Base-by-base conservation (phyloP, 305 asterid genomes). In the Fraxinus dipetala region DNA sequence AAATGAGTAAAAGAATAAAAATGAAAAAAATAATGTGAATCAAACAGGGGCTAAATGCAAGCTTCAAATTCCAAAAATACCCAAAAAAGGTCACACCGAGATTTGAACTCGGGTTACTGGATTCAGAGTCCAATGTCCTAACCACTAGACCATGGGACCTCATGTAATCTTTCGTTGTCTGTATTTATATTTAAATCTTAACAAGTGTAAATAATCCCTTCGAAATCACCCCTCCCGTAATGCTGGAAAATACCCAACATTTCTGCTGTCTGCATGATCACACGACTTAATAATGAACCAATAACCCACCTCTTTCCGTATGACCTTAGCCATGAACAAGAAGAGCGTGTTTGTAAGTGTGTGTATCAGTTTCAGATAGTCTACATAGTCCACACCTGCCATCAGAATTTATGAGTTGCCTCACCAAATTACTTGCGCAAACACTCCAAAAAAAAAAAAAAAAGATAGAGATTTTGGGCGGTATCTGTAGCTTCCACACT, bases 61-160 rank as follows among this genome's bases (percentile, higher is more conserved):
- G 48, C 14, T 40, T 40, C 48, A 40, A 40, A 40, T 9, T 14
- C 59, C 18, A 14, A 43, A 48, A 51, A 16, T 16, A 51, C 22
- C 61, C 0, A 38, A 51, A 16, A 2, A 16, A 89, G 89, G 91
- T 89, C 83, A 90, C 89, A 89, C 91, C 90, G 54, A 43, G 54
- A 43, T 31, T 87, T 89, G 91, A 89, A 89, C 91, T 87, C 90
- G 87, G 89, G 91, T 84, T 89, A 89, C 88, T 89, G 89, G 89
- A 89, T 89, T 89, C 90, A 87, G 88, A 89, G 90, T 89, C 91
- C 90, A 89, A 89, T 87, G 90, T 89, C 91, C 90, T 87, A 14
- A 89, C 75, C 90, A 80, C 91, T 89, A 87, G 89, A 85, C 91
- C 86, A 88, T 88, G 88, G 91, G 84, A 88, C 88, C 90, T 0